Evolutionary conservation across 345 rosid genomes (phyloP), one percentile per base, ranked within the genome.

Genomic region (Aurinia saxatilis): DNA sequence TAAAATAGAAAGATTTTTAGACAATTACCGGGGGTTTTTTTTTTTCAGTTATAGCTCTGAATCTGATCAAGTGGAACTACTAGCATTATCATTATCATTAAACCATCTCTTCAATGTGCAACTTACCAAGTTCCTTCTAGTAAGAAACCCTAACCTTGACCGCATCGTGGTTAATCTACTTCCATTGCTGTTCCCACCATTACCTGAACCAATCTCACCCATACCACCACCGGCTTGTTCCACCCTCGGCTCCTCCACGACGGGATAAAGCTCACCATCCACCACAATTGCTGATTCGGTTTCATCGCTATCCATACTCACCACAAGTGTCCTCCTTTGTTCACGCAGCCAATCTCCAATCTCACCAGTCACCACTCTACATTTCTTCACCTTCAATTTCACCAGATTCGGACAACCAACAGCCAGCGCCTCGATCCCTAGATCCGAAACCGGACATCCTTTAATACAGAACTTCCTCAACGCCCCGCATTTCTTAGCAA

Each of bases 401-500:
- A 82, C 81, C 80, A 92, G 67, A 50, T 69, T 87, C 8, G 98
- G 97, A 53, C 96, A 92, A 0, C 98, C 98, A 63, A 36, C 73
- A 19, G 84, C 87, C 0, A 92, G 83, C 0, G 93, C 85, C 75
- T 79, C 81, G 25, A 92, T 89, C 12, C 90, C 87, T 4, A 68
- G 8, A 72, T 92, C 88, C 1, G 97, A 76, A 41, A 92, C 79
- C 1, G 80, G 78, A 75, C 96, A 92, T 6, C 90, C 84, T 77
- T 92, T 92, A 51, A 92, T 89, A 59, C 97, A 89, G 16, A 92
- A 85, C 77, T 89, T 92, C 79, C 77, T 89, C 74, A 89, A 65
- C 0, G 87, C 83, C 33, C 71, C 68, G 0, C 95, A 92, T 78
- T 84, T 92, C 8, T 73, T 76, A 0, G 95, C 92, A n/a, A 89